Percentiles rank a stretch among this genome's conserved stretches.
Conservation (phyloP, 164 flowering plant species). For the Platanus orientalis region DNA sequence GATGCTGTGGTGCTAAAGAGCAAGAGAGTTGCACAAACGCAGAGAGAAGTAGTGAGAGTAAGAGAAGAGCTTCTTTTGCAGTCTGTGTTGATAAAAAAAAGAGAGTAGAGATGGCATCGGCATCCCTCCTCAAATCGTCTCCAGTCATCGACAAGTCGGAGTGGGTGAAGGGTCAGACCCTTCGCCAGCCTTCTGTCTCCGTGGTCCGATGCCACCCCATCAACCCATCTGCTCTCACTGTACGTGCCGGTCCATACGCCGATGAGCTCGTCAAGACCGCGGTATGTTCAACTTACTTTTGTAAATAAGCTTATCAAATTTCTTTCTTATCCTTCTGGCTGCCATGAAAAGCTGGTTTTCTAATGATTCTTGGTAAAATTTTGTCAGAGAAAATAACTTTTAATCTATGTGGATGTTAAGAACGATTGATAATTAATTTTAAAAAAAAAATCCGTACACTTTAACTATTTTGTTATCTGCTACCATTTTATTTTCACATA, state of each 20-base stretch:
- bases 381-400: no score
- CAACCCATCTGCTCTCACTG: constrained; percentile 39
- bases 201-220: constrained; percentile 34
- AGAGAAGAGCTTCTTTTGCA: background rate
- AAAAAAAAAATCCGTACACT: background rate
- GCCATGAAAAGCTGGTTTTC: no score
- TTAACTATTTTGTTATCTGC: background rate
- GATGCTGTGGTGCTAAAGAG: constrained; percentile 3
- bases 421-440: no score
- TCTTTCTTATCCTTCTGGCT: no score
- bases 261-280: constrained; percentile 96
- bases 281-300: constrained; percentile 30
- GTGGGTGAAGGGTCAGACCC: constrained; percentile 67
- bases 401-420: no score
- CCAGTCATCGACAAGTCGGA: constrained; percentile 69
- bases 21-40: constrained; percentile 8
- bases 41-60: constrained; percentile 10
- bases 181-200: constrained; percentile 49
- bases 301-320: no score
- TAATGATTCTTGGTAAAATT: no score
- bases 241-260: constrained; percentile 66
- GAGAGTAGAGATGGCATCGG: constrained; percentile 38
- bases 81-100: no score
- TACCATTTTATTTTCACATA: no score
- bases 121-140: constrained; percentile 69